These are phyloP conservation scores for Cyberlindnera xylosilytica DNA, from an alignment of 805 yeast genomes.

Conservation along the genomic window DNA sequence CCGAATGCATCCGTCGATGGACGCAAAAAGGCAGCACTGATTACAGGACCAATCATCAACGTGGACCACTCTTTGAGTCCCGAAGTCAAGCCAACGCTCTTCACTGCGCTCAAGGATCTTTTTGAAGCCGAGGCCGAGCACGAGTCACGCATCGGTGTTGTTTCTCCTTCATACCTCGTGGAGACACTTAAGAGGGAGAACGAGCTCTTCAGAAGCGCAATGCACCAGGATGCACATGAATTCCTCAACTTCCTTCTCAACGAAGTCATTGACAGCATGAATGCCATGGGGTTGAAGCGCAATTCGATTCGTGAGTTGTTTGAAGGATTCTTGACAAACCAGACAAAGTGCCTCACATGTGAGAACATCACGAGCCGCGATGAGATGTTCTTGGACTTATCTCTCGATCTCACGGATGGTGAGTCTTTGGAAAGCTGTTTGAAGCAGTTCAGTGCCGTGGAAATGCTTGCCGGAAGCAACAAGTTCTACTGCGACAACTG, in stretches of 20 bases:
- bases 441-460: slow-evolving; percentile 80
- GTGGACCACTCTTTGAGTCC: slow-evolving; percentile 67
- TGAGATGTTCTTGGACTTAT: slow-evolving; percentile 82
- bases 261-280: slow-evolving; percentile 52
- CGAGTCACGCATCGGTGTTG: slow-evolving; percentile 69
- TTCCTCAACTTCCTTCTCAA: slow-evolving; percentile 85
- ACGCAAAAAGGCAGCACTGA: slow-evolving; percentile 72
- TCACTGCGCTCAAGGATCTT: slow-evolving; percentile 73
- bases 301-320: slow-evolving; percentile 69
- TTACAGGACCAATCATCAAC: slow-evolving; percentile 80
- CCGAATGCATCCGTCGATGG: slow-evolving; percentile 56
- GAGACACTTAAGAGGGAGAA: slow-evolving; percentile 78
- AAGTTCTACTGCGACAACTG: slow-evolving; percentile 93
- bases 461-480: slow-evolving; percentile 79
- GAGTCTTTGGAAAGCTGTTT: slow-evolving; percentile 75
- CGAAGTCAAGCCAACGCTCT: slow-evolving; percentile 47
- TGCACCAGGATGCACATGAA: slow-evolving; percentile 99
- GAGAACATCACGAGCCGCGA: slow-evolving; percentile 78
- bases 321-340: slow-evolving; percentile 82
- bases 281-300: slow-evolving; percentile 22
- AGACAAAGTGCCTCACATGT: slow-evolving; percentile 86
- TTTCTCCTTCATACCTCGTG: slow-evolving; percentile 74
- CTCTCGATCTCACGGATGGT: slow-evolving; percentile 77
- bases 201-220: slow-evolving; percentile 78
- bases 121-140: slow-evolving; percentile 82